Base-by-base conservation (phyloP, 148 eudicot genomes). In the Fagopyrum tataricum region DNA sequence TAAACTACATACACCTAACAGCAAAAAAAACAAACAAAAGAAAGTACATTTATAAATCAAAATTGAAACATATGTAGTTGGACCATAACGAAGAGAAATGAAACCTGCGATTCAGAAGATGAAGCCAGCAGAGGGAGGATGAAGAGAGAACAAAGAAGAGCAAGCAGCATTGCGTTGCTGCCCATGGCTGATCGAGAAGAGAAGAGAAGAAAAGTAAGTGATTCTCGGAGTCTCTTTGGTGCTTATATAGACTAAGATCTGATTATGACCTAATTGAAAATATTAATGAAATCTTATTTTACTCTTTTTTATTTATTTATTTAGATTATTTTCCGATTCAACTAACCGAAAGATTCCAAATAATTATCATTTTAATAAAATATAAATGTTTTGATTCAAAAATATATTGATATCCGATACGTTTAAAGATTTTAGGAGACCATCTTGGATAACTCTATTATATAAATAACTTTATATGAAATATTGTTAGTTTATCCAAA, bases 1-100 rank as follows among this genome's bases (percentile, higher is more conserved):
- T 93, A 89, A 18, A 93, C 98, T 72, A 91, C 83, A 74, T 89
- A 87, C 9, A 89, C 88, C 96, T 93, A 82, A 21, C 6, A 71
- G 13, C 64, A 21, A 41, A 23, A 39, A 66, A 23, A 26, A 26
- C n/a, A 0, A 17, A 69, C 12, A 51, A 42, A 20, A 18, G 9
- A 6, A 23, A 2, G n/a, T 23, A 7, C 20, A 4, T 20, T 4
- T n/a, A 10, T 51, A 23, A 5, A 59, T 59, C 10, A 59, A 39
- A 8, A 21, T 24, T 59, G 37, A 59, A 23, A 9, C 37, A 9
- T 1, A 59, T n/a, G n/a, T n/a, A n/a, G n/a, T n/a, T n/a, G 2
- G 2, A 31, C 2, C 37, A 31, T 31, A 7, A 6, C 61, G 11
- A 2, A 10, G 20, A 20, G 5, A 14, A 3, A 44, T 24, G 18